phyloP scores from a whole-genome alignment of 768 basidiomycete genomes.

The Termitomyces sp. region DNA sequence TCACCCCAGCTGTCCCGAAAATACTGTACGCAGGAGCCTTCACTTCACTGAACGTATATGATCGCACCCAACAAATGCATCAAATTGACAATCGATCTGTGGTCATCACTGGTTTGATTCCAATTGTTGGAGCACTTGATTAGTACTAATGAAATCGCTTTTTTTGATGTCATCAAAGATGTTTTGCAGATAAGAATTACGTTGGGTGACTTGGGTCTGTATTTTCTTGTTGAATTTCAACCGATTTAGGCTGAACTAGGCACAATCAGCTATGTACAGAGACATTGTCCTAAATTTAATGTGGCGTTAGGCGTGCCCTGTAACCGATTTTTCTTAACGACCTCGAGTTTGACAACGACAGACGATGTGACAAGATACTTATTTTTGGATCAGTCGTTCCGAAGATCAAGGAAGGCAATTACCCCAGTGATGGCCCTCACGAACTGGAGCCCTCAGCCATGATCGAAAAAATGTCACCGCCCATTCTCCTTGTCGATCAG shows the following conservation, averaged over 20 bases:
- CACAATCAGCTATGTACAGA: not conserved
- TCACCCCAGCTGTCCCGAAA: too few relatives aligned
- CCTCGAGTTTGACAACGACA: not conserved
- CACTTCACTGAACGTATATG: not conserved
- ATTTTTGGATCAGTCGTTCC: not conserved
- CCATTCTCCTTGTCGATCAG: slow-evolving; percentile 2
- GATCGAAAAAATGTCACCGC: not conserved
- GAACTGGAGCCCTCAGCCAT: too few relatives aligned
- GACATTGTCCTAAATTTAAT: not conserved
- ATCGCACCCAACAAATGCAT: not conserved
- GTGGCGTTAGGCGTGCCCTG: not conserved
- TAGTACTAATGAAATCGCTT: slow-evolving; percentile 2
- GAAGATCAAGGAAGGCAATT: not conserved
- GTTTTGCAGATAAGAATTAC: not conserved
- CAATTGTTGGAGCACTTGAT: not conserved
- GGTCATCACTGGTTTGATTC: not conserved
- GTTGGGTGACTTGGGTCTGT: too few relatives aligned
- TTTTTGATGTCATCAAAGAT: not conserved
- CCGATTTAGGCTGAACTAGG: too few relatives aligned
- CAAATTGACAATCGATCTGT: not conserved
- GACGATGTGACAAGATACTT: not conserved
- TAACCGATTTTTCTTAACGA: not conserved
- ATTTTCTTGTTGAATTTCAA: not conserved
- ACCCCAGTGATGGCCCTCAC: not conserved
- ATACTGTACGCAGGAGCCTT: not conserved